Evolutionary conservation across 768 basidiomycete genomes (phyloP).

Genomic region (Porpolomopsis calyptriformis): DNA sequence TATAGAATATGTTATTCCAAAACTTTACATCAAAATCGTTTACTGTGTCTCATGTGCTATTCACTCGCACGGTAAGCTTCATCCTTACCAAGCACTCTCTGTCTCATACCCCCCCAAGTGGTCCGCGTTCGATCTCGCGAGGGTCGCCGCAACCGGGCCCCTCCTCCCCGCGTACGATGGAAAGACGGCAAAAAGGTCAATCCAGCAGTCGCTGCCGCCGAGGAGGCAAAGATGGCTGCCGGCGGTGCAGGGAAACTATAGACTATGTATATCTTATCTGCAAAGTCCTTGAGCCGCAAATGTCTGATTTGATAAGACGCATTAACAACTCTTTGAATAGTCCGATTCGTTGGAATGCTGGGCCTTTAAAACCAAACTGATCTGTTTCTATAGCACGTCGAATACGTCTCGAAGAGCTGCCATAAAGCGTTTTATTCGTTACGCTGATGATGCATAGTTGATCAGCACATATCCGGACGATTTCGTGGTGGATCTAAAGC

Average conservation of each 20-base stretch:
- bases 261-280: conserved; percentile 3
- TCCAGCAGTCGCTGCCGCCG: conserved; percentile 87
- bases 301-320: neutral
- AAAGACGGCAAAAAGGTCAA: conserved; percentile 95
- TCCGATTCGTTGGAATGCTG: too few species aligned
- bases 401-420: too few species aligned
- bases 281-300: neutral
- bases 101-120: conserved; percentile 37
- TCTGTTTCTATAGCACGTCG: too few species aligned
- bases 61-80: conserved; percentile 86
- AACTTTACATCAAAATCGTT: conserved; percentile 95
- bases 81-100: neutral
- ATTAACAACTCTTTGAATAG: neutral
- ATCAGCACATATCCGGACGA: too few species aligned
- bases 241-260: conserved; percentile 44
- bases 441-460: too few species aligned
- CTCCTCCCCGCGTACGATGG: conserved; percentile 92
- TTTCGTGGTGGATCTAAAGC: too few species aligned
- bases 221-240: conserved; percentile 65
- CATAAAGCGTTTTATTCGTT: too few species aligned
- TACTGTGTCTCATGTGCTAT: conserved; percentile 99
- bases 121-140: conserved; percentile 96
- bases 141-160: conserved; percentile 94
- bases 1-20: conserved; percentile 89
- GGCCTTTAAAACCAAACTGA: too few species aligned